A percentile compares a stretch with the other conserved stretches of the same genome.
phyloP scores from a whole-genome alignment of 441 rosid genomes.

The Capsella rubella region DNA sequence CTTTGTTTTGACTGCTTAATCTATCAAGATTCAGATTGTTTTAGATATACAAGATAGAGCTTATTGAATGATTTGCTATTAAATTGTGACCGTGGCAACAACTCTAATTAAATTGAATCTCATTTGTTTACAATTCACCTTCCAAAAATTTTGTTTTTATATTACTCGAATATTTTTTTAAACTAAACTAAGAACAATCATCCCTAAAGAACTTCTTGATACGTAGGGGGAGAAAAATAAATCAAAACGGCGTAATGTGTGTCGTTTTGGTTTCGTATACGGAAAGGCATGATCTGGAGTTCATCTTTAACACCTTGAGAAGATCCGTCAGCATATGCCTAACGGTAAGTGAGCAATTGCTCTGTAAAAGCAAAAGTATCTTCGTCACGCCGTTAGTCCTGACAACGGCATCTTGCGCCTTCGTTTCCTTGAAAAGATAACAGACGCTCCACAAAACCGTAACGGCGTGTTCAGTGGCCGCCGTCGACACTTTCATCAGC shows the following conservation, averaged over 20 bases:
- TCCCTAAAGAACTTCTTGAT: not conserved
- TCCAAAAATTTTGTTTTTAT: not conserved
- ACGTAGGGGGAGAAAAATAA: too few species aligned
- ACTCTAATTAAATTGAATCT: too few species aligned
- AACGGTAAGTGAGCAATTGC: slow-evolving; percentile 11
- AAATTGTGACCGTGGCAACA: too few species aligned
- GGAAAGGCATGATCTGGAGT: slow-evolving; percentile 10
- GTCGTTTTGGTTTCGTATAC: slow-evolving; percentile 21
- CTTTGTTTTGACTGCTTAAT: too few species aligned
- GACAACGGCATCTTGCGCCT: slow-evolving; percentile 1
- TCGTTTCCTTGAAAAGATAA: slow-evolving; percentile 3
- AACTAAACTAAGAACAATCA: not conserved
- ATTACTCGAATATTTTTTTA: not conserved
- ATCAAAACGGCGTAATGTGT: slow-evolving; percentile 7
- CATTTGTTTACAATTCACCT: not conserved
- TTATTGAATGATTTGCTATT: too few species aligned
- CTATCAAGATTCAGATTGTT: too few species aligned
- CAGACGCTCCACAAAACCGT: slow-evolving; percentile 19
- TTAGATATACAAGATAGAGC: too few species aligned
- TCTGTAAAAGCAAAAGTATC: slow-evolving; percentile 13
- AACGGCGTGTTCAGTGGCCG: slow-evolving; percentile 8
- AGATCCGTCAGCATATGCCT: slow-evolving; percentile 6
- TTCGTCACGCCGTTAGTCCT: slow-evolving; percentile 5
- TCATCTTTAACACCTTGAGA: slow-evolving; percentile 6
- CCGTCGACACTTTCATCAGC: slow-evolving; percentile 12